Conservation (phyloP, 2,329 filamentous ascomycete species). For the Colletotrichum sp. region DNA sequence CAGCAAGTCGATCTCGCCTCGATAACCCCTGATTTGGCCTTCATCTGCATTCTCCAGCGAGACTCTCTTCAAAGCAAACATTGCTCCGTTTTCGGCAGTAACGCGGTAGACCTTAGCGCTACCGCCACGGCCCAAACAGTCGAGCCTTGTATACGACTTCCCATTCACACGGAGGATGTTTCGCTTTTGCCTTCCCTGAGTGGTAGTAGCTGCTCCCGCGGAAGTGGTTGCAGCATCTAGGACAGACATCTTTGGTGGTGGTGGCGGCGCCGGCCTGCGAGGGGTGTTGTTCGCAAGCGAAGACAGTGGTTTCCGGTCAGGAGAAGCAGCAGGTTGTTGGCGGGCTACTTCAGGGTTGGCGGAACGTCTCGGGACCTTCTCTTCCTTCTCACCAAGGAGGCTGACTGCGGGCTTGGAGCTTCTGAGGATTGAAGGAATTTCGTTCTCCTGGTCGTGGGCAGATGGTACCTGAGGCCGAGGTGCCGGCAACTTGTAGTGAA, state of each 20-base stretch:
- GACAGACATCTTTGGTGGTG: slow-evolving; percentile 95
- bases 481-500: slow-evolving; percentile 60
- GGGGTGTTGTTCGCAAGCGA: slow-evolving; percentile 72
- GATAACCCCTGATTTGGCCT: slow-evolving; percentile 81
- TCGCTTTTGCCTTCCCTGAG: slow-evolving; percentile 76
- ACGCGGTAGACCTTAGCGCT: slow-evolving; percentile 96
- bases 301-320: slow-evolving; percentile 61
- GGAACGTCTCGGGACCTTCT: slow-evolving; percentile 58
- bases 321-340: slow-evolving; percentile 46
- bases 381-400: slow-evolving; percentile 60
- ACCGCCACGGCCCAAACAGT: slow-evolving; percentile 89
- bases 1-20: slow-evolving; percentile 93
- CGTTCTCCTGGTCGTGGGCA: slow-evolving; percentile 83
- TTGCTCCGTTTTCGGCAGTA: slow-evolving; percentile 95
- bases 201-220: slow-evolving; percentile 79
- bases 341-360: slow-evolving; percentile 48
- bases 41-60: slow-evolving; percentile 91
- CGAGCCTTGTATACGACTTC: slow-evolving; percentile 87
- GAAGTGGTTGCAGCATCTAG: slow-evolving; percentile 88
- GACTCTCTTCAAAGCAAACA: slow-evolving; percentile 93
- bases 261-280: slow-evolving; percentile 76
- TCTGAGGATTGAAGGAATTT: slow-evolving; percentile 73
- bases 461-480: slow-evolving; percentile 65
- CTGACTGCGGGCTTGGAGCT: slow-evolving; percentile 61
- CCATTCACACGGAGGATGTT: slow-evolving; percentile 89